phyloP scores from a whole-genome alignment of 495 filamentous ascomycete species.

The Penicillium goetzii region DNA sequence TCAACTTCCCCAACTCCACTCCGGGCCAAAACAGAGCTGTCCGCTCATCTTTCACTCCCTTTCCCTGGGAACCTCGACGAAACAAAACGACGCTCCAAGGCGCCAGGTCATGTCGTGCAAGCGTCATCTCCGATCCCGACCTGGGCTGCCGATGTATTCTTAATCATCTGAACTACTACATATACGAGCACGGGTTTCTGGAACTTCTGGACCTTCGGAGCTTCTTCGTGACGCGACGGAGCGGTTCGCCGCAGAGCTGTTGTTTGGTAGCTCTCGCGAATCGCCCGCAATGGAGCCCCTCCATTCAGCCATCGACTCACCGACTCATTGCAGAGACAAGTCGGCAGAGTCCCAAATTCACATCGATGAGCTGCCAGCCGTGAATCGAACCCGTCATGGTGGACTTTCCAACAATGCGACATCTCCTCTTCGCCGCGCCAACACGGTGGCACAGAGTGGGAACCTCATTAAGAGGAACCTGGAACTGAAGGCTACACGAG shows the following conservation, averaged over 20 bases:
- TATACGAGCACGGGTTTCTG: not conserved
- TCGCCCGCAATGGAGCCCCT: slow-evolving; percentile 32
- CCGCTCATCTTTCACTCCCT: slow-evolving; percentile 1
- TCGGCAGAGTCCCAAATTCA: slow-evolving; percentile 24
- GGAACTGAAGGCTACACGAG: slow-evolving; percentile 36
- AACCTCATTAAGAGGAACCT: slow-evolving; percentile 38
- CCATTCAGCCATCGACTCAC: slow-evolving; percentile 21
- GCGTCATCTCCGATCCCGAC: slow-evolving; percentile 35
- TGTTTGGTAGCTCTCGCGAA: slow-evolving; percentile 17
- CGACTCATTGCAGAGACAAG: slow-evolving; percentile 22
- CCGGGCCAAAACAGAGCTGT: slow-evolving; percentile 27
- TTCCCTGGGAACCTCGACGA: slow-evolving; percentile 1
- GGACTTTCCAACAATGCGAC: slow-evolving; percentile 25
- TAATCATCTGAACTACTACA: slow-evolving; percentile 4
- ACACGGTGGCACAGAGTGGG: slow-evolving; percentile 47
- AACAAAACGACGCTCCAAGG: not conserved
- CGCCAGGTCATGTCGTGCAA: slow-evolving; percentile 38
- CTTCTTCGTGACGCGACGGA: slow-evolving; percentile 26
- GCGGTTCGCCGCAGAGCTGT: slow-evolving; percentile 25
- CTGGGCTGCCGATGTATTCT: slow-evolving; percentile 30
- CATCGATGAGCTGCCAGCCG: slow-evolving; percentile 26
- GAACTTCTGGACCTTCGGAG: not conserved
- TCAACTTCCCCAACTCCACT: slow-evolving; percentile 30
- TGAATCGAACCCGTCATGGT: slow-evolving; percentile 23
- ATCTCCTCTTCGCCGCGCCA: slow-evolving; percentile 43